Evolutionary conservation across 176 grass and related monocot genomes (phyloP), one percentile per base, ranked within the genome.

Genomic region (Melocanna baccifera): DNA sequence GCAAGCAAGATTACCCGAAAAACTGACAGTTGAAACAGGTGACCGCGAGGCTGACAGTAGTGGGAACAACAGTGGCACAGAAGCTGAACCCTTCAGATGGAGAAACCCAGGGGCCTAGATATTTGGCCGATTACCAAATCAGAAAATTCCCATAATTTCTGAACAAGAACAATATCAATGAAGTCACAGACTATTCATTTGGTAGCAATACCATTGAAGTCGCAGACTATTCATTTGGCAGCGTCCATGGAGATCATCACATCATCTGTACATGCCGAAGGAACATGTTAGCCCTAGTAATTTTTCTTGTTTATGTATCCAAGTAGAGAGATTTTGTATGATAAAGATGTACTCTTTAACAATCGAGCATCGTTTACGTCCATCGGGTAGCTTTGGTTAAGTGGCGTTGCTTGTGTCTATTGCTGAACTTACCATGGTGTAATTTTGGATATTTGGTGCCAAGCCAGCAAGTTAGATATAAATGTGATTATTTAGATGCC

Each of bases 31-130:
- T 29, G 75, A 79, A 83, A 37, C 69, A 77, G 85, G 45, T 1
- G 51, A 90, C 50, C 77, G 42, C 2, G 55, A 82, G 8, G 73
- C 50, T 2, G 73, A 67, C 70, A 89, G 16, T 22, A 89, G 69
- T 16, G 82, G 75, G 11, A 85, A 81, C 5, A 77, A 88, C 10
- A 62, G 30, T 9, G 47, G 51, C 20, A 80, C 72, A 65, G 30
- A 77, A 70, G 73, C 53, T 12, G 69, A 80, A 73, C 82, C 86
- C 40, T 88, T 89, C 50, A 91, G 86, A 83, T 95, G 93, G 93
- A 95, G 77, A 79, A 95, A 75, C 57, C 82, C 61, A 75, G 18
- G 74, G 29, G 73, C 77, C 12, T 84, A 94, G 55, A 46, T 63
- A 62, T 67, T 67, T 8, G 7, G 77, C 5, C 8, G 23, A 43